Evolutionary conservation across 2,329 filamentous ascomycete species (phyloP), one percentile per base, ranked within the genome.

Genomic region (Hyphodiscus sp.): DNA sequence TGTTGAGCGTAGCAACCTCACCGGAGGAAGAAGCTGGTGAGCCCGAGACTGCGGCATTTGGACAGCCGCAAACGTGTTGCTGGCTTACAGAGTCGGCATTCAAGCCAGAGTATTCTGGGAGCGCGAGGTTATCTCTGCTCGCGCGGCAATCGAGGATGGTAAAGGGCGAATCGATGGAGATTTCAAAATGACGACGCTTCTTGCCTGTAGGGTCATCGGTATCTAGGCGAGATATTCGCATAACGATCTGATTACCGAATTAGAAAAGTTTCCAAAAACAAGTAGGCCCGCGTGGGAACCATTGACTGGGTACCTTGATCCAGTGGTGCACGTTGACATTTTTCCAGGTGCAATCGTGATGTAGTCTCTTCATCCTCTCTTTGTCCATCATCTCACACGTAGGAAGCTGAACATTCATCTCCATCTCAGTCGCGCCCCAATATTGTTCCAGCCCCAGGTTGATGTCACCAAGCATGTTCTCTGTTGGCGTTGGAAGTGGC

Each of bases 321-420:
- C 85, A 89, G 64, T 89, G 86, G 65, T 88, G 83, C 51, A 89
- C 84, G 65, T 86, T 82, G 19, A 87, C 87, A 57, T 87, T 86
- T 54, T 83, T 79, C 68, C 86, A 88, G 6, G 84, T 87, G 2
- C 85, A 87, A 65, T 89, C 85, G 63, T 87, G 87, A 67, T 87
- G 83, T 45, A 89, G 67, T 53, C 76, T 77, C 54, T 81, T 77
- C 23, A 70, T 66, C 58, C 78, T 77, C 58, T 86, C 80, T 52
- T 81, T 82, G 16, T 84, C 78, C 78, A 87, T 85, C 53, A 78
- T 76, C 57, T 82, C 77, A 63, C 86, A 89, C 61, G 82, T 87
- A 18, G 86, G 86, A 26, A 89, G 69, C 68, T 88, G 85, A 43
- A 88, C 84, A 55, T 79, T 85, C 70, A 89, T 86, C 63, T 89